Conservation (phyloP, 2,329 filamentous ascomycete species). For the Xylariaceae sp. region DNA sequence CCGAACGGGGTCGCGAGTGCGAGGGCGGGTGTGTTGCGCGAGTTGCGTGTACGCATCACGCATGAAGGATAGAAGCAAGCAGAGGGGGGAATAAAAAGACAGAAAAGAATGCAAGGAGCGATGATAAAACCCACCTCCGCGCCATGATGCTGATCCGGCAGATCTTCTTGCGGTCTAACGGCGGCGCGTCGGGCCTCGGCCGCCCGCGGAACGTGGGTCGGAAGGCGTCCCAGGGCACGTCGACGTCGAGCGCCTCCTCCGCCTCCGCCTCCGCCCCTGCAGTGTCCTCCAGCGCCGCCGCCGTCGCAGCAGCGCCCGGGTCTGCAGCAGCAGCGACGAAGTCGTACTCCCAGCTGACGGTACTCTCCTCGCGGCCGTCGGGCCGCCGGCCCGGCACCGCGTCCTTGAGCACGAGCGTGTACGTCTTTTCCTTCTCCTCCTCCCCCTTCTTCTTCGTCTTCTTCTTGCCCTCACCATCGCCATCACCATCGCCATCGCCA, state of each 20-base stretch:
- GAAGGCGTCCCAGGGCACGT: conserved; percentile 57
- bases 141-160: conserved; percentile 72
- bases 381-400: conserved; percentile 47
- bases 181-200: conserved; percentile 50
- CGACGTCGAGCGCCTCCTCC: too few relatives aligned
- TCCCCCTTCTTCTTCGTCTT: too few relatives aligned
- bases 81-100: conserved; percentile 20
- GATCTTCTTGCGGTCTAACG: conserved; percentile 51
- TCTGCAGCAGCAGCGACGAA: conserved; percentile 37
- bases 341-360: conserved; percentile 66
- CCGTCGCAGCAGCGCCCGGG: too few relatives aligned
- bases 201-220: conserved; percentile 67
- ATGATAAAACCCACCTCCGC: conserved; percentile 55
- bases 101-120: conserved; percentile 1
- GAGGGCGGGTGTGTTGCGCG: too few relatives aligned
- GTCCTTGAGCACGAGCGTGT: conserved; percentile 71
- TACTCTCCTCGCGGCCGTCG: conserved; percentile 64
- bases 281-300: too few relatives aligned
- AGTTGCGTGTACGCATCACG: too few relatives aligned
- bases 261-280: conserved; percentile 23
- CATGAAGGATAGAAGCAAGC: too few relatives aligned
- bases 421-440: too few relatives aligned
- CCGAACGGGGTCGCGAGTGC: too few relatives aligned
- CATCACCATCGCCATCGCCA: too few relatives aligned
- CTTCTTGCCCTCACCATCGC: too few relatives aligned